Conservation (phyloP, 495 filamentous ascomycete genomes). For the Choiromyces venosus region DNA sequence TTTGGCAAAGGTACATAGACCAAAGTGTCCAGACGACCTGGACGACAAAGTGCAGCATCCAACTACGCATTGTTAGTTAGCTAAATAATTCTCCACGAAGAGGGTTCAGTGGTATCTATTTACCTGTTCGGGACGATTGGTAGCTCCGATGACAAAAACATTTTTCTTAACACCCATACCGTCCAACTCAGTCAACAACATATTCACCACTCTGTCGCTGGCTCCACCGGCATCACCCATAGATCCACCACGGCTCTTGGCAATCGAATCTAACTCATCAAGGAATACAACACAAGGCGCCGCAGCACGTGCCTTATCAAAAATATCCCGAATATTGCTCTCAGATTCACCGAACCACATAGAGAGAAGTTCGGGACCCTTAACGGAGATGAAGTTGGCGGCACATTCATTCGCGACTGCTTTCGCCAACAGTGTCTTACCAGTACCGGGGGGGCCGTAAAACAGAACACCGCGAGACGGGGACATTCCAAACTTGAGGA, state of each 20-base stretch:
- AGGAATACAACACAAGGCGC: constrained; percentile 99
- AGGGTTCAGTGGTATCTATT: not conserved
- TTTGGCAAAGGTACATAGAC: constrained; percentile 97
- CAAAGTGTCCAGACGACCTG: constrained; percentile 94
- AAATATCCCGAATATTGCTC: constrained; percentile 99
- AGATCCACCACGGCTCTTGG: constrained; percentile 97
- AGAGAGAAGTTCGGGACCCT: constrained; percentile 93
- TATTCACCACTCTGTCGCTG: constrained; percentile 98
- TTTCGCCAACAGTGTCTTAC: constrained; percentile 99
- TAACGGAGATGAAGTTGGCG: constrained; percentile 98
- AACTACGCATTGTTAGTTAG: constrained; percentile 47
- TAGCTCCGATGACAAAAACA: constrained; percentile 98
- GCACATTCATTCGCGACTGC: constrained; percentile 98
- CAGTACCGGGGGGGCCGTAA: constrained; percentile 96
- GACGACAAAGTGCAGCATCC: constrained; percentile 94
- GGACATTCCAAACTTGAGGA: constrained; percentile 99
- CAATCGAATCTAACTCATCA: constrained; percentile 97
- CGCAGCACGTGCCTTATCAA: constrained; percentile 98
- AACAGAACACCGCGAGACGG: constrained; percentile 98
- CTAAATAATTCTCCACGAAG: not conserved
- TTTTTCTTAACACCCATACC: constrained; percentile 89
- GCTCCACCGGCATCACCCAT: constrained; percentile 95
- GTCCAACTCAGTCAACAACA: constrained; percentile 72
- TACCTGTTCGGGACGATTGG: constrained; percentile 89
- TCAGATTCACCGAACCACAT: constrained; percentile 99